Percentiles rank a stretch among this genome's conserved stretches.
Evolutionary conservation across 164 flowering plant genomes (phyloP).

Genomic region (Dillenia turbinata): DNA sequence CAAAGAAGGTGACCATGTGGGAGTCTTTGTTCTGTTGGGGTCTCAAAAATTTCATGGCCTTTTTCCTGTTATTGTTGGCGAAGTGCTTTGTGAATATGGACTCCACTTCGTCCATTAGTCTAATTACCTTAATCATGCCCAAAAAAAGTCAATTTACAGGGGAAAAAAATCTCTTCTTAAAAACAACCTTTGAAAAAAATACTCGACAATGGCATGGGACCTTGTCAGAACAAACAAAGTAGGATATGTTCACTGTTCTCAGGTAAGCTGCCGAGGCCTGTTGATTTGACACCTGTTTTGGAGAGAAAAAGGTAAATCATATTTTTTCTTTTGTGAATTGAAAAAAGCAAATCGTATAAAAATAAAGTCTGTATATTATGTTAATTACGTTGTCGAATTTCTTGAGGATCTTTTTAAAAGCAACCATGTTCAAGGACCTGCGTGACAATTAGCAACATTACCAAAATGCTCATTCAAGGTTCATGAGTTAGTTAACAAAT

Average conservation of each 20-base stretch:
- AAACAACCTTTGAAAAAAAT: too few relatives aligned
- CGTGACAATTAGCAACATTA: slow-evolving; percentile 7
- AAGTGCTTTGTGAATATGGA: slow-evolving; percentile 95
- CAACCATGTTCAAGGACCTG: slow-evolving; percentile 94
- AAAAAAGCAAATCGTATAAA: background rate
- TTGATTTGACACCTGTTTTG: slow-evolving; percentile 64
- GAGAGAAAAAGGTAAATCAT: background rate
- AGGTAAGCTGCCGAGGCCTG: slow-evolving; percentile 69
- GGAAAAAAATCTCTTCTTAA: too few relatives aligned
- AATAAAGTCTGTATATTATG: background rate
- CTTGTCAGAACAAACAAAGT: slow-evolving; percentile 93
- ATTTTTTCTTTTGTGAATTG: too few relatives aligned
- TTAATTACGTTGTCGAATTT: slow-evolving; percentile 88
- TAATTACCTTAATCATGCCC: slow-evolving; percentile 52
- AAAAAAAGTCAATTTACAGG: background rate
- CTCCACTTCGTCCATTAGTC: slow-evolving; percentile 96
- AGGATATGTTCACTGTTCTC: slow-evolving; percentile 71
- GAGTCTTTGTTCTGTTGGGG: slow-evolving; percentile 78
- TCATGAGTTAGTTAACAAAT: too few relatives aligned
- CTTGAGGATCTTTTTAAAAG: slow-evolving; percentile 91
- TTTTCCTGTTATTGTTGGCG: slow-evolving; percentile 87
- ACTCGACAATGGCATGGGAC: slow-evolving; percentile 23
- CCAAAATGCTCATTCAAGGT: too few relatives aligned
- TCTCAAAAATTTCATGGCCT: slow-evolving; percentile 89
- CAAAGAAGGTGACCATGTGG: slow-evolving; percentile 88